These are phyloP conservation scores for Calonectria pteridis DNA, from an alignment of 2,329 filamentous ascomycete species.

Conservation along the genomic window DNA sequence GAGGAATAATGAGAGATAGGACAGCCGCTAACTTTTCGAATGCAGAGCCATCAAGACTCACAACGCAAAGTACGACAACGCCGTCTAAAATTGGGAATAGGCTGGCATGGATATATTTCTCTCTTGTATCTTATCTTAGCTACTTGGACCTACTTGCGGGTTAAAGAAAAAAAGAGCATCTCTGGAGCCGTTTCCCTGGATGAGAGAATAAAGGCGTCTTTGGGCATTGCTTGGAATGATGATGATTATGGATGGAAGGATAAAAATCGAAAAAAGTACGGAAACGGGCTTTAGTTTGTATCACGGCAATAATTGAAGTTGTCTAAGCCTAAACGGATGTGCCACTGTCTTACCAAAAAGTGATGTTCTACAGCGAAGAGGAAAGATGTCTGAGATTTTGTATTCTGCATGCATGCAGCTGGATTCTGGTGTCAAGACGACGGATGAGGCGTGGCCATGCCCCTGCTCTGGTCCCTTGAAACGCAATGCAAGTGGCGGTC, in stretches of 20 bases:
- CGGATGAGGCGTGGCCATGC: background rate
- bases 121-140: conserved; percentile 41
- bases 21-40: conserved; percentile 32
- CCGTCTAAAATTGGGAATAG: conserved; percentile 49
- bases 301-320: conserved; percentile 9
- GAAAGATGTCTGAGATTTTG: background rate
- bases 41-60: conserved; percentile 81
- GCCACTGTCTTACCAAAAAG: background rate
- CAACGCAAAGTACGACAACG: conserved; percentile 77
- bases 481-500: conserved; percentile 9
- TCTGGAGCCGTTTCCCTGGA: conserved; percentile 67
- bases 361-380: background rate
- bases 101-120: conserved; percentile 31
- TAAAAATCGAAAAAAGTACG: conserved; percentile 7
- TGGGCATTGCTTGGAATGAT: conserved; percentile 39
- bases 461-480: background rate
- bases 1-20: background rate
- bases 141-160: conserved; percentile 30
- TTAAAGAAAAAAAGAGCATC: conserved; percentile 33
- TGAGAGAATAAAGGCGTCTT: conserved; percentile 42
- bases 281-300: conserved; percentile 15
- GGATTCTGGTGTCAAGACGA: background rate
- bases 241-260: conserved; percentile 36
- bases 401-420: background rate
- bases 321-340: background rate